phyloP scores from a whole-genome alignment of 2,329 filamentous ascomycete species.

The Dactylellina drechsleri region DNA sequence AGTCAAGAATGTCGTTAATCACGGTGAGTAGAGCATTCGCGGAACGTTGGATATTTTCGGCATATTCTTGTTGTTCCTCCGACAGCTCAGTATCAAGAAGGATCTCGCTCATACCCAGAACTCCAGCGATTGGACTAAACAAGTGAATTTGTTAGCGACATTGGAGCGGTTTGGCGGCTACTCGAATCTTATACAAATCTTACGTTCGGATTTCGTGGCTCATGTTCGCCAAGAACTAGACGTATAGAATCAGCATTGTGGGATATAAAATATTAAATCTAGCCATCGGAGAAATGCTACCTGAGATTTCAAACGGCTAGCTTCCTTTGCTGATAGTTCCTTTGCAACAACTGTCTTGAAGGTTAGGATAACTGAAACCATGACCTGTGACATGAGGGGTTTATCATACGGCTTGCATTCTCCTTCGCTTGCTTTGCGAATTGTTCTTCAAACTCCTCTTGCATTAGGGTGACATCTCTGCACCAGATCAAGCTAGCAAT shows the following conservation, averaged over 20 bases:
- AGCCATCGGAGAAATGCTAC: constrained; percentile 58
- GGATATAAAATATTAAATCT: constrained; percentile 2
- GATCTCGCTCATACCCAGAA: constrained; percentile 82
- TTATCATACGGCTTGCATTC: constrained; percentile 74
- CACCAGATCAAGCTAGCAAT: constrained; percentile 77
- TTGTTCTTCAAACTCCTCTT: constrained; percentile 70
- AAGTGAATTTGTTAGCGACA: not conserved
- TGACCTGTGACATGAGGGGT: constrained; percentile 60
- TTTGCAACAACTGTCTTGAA: constrained; percentile 68
- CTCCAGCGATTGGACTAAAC: constrained; percentile 75
- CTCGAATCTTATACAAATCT: not conserved
- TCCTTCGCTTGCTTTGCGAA: constrained; percentile 70
- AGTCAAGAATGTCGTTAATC: constrained; percentile 91
- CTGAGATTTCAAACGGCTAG: constrained; percentile 77
- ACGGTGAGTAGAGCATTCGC: constrained; percentile 84
- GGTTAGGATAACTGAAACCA: constrained; percentile 5
- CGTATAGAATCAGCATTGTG: not conserved
- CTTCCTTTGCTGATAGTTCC: constrained; percentile 81
- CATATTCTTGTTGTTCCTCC: constrained; percentile 77
- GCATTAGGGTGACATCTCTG: constrained; percentile 77
- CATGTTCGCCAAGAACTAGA: constrained; percentile 73
- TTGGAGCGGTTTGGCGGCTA: not conserved
- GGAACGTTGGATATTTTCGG: constrained; percentile 80
- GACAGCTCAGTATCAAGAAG: constrained; percentile 74
- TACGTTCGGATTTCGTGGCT: constrained; percentile 73